A percentile compares a stretch with the other conserved stretches of the same genome.
Evolutionary conservation across 768 basidiomycete genomes (phyloP).

Genomic region (Krasilnikovozyma curviuscula): DNA sequence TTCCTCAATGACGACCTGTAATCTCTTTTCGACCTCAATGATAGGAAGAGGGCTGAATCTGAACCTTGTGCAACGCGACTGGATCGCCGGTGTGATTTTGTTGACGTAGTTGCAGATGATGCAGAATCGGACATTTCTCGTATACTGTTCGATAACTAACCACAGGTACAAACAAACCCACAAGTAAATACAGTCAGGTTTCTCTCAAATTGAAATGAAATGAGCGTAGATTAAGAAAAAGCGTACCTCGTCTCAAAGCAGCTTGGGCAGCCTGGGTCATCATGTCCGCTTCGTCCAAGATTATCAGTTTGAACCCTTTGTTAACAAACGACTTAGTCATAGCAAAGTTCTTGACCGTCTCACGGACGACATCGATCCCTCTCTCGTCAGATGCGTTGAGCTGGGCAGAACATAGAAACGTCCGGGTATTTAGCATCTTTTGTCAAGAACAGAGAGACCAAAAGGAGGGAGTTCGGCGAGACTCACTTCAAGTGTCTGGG

Average conservation of each 20-base stretch:
- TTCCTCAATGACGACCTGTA: conserved; percentile 55
- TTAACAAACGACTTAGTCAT: conserved; percentile 74
- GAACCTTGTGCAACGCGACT: conserved; percentile 94
- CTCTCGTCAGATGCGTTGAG: conserved; percentile 96
- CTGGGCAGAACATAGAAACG: conserved; percentile 28
- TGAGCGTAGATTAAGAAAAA: not conserved
- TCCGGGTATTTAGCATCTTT: not conserved
- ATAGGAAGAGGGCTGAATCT: conserved; percentile 85
- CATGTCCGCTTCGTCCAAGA: conserved; percentile 99
- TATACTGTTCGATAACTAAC: conserved; percentile 97
- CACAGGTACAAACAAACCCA: not conserved
- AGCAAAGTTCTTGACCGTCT: conserved; percentile 97
- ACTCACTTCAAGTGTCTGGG: conserved; percentile 80
- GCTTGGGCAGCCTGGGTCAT: conserved; percentile 98
- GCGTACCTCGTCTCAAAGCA: conserved; percentile 58
- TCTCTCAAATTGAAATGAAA: not conserved
- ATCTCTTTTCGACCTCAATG: conserved; percentile 60
- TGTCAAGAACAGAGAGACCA: not conserved
- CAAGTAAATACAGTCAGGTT: too few relatives aligned
- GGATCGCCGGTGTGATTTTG: conserved; percentile 94
- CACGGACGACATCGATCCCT: conserved; percentile 94
- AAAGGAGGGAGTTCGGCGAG: not conserved
- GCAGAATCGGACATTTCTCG: conserved; percentile 95
- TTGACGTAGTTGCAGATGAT: conserved; percentile 99
- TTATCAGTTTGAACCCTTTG: conserved; percentile 90